These are phyloP conservation scores for Aquilaria agallochum DNA, from an alignment of 441 rosid genomes.

Conservation along the genomic window DNA sequence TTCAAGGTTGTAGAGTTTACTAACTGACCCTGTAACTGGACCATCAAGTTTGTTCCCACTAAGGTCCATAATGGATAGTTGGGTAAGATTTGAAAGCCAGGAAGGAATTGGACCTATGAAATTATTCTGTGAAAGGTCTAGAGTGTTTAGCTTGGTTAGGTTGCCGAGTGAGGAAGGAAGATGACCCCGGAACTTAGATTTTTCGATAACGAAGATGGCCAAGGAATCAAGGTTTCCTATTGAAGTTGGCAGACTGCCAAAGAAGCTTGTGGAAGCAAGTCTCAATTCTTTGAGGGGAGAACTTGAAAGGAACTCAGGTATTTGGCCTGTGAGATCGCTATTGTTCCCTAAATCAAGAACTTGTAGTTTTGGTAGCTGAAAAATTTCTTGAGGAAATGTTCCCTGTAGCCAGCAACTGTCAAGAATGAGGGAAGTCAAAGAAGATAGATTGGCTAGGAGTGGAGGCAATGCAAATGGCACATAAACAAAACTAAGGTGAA, in stretches of 20 bases:
- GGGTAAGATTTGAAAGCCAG: constrained; percentile 6
- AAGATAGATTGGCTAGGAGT: too few species aligned
- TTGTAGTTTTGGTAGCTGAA: not conserved
- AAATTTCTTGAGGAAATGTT: too few species aligned
- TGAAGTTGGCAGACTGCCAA: not conserved
- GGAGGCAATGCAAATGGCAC: too few species aligned
- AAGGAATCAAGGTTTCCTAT: not conserved
- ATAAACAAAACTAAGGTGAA: too few species aligned
- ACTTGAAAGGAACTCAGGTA: not conserved
- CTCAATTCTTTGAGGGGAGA: not conserved
- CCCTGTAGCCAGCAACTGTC: too few species aligned
- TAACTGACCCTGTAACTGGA: constrained; percentile 9
- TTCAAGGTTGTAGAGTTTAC: constrained; percentile 3
- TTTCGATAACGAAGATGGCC: not conserved
- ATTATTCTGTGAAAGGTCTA: constrained; percentile 2
- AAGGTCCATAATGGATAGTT: constrained; percentile 1
- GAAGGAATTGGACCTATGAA: constrained; percentile 11
- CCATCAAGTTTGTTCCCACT: constrained; percentile 5
- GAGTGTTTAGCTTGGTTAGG: too few species aligned
- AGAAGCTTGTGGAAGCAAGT: not conserved
- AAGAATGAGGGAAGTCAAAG: too few species aligned
- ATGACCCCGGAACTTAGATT: not conserved
- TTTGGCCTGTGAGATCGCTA: not conserved
- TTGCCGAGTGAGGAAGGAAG: not conserved
- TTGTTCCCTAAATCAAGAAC: not conserved